A percentile compares a stretch with the other conserved stretches of the same genome.
phyloP scores from a whole-genome alignment of 2,329 filamentous ascomycete genomes.

The Microascus cirrosus region DNA sequence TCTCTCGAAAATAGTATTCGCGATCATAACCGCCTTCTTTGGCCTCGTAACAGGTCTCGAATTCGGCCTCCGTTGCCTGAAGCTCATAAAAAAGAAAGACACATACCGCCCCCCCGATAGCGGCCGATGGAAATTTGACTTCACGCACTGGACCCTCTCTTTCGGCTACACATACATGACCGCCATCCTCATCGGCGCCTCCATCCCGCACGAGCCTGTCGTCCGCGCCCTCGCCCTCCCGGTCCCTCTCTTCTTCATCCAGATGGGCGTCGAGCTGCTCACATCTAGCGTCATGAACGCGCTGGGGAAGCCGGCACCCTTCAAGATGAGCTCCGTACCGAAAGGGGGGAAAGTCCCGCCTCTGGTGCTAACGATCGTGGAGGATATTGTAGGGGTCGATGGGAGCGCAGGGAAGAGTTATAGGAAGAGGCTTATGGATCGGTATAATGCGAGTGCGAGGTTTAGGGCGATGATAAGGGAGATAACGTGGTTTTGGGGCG shows the following conservation, averaged over 20 bases:
- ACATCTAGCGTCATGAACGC: constrained; percentile 21
- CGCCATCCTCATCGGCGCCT: constrained; percentile 35
- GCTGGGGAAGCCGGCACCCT: constrained; percentile 9
- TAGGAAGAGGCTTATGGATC: constrained; percentile 26
- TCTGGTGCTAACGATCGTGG: constrained; percentile 52
- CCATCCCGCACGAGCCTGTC: constrained; percentile 36
- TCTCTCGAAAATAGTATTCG: constrained; percentile 26
- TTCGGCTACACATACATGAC: constrained; percentile 38
- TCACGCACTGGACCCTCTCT: constrained; percentile 32
- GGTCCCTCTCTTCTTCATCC: constrained; percentile 36
- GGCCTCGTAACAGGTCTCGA: constrained; percentile 43
- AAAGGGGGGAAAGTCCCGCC: constrained; percentile 49
- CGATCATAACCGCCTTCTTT: constrained; percentile 43
- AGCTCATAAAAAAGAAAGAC: constrained; percentile 34
- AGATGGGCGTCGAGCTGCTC: constrained; percentile 28
- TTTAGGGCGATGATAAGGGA: constrained; percentile 27
- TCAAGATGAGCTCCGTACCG: constrained; percentile 48
- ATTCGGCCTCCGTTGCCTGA: constrained; percentile 34
- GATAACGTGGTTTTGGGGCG: constrained; percentile 28
- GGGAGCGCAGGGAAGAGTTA: constrained; percentile 40
- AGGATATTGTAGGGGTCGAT: constrained; percentile 58
- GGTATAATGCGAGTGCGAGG: constrained; percentile 27
- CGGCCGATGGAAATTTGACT: constrained; percentile 37
- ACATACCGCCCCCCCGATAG: constrained; percentile 39
- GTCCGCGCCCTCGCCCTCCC: constrained; percentile 40